Base-by-base conservation (phyloP, 2,329 filamentous ascomycete species). In the Sporothrix variecibatus region DNA sequence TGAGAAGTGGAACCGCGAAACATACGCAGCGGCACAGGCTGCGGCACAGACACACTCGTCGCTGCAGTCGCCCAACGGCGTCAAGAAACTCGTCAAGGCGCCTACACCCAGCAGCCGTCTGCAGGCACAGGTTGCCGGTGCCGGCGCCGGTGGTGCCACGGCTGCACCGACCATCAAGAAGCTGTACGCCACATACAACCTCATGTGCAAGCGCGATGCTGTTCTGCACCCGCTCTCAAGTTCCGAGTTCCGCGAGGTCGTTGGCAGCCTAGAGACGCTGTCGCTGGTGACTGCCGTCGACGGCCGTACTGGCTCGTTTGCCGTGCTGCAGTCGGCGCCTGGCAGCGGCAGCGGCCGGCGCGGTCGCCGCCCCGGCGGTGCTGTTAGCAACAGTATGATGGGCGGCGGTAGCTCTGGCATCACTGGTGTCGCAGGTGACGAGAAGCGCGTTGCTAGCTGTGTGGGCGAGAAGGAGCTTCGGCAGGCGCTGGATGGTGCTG, bases 241-340 rank as follows among this genome's bases (percentile, higher is more conserved):
- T 79, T 96, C 94, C 5, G 96, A 99, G 82, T 99, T 99, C 82
- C 90, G 94, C 74, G 96, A 99, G 82, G 95, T 99, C 5, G 87
- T 98, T 26, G 91, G 92, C 49, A 97, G 94, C 78, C 83, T 99
- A 71, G 96, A 99, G 84, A 96, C 95, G 0, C 84, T 97, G 65
- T 95, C 94, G 1, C 85, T 98, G 28, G 87, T 98, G 6, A 92
- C 81, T 82, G 91, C 83, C 79, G 93, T 84, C 80, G 94, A 87
- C 84, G 93, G 85, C 78, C 94, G 88, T 85, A 92, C 85, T 69
- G 93, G 89, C 64, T 93, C 87, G 76, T 91, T 93, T 79, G 83
- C 88, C 60, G 83, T 85, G 79, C 80, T 89, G 43, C 89, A 91
- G 76, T 94, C 93, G 9, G 93, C 93, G 0, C 93, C 92, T 77